phyloP scores from a whole-genome alignment of 2,329 filamentous ascomycete genomes.

The Alternaria angustiovoidea region DNA sequence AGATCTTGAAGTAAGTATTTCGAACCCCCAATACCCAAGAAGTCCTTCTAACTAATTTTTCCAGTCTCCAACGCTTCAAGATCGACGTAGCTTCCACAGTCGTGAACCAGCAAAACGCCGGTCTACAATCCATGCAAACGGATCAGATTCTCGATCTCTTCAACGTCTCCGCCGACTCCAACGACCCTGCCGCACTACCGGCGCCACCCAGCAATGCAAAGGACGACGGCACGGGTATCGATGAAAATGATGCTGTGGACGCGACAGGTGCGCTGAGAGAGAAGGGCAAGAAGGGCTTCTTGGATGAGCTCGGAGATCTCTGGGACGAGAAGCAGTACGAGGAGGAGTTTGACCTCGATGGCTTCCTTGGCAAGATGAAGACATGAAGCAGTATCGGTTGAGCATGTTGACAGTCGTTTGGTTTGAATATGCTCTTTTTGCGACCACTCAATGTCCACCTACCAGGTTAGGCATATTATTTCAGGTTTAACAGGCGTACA shows the following conservation, averaged over 20 bases:
- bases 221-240: constrained; percentile 73
- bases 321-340: constrained; percentile 99
- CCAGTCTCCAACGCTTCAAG: constrained; percentile 95
- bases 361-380: constrained; percentile 94
- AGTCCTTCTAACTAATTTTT: constrained; percentile 14
- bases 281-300: constrained; percentile 95
- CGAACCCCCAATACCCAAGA: background rate
- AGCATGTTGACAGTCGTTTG: background rate
- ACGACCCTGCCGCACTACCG: constrained; percentile 66
- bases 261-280: constrained; percentile 91
- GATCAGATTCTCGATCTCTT: constrained; percentile 98
- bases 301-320: constrained; percentile 92
- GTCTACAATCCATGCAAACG: constrained; percentile 94
- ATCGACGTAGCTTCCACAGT: constrained; percentile 98
- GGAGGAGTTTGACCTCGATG: constrained; percentile 95
- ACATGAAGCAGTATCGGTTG: constrained; percentile 33
- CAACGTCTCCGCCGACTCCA: constrained; percentile 67
- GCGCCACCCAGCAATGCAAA: constrained; percentile 65
- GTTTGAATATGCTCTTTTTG: background rate
- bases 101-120: constrained; percentile 98
- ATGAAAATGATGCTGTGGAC: constrained; percentile 78
- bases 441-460: background rate
- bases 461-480: background rate
- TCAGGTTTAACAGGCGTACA: background rate
- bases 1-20: constrained; percentile 78